Conservation (phyloP, 768 basidiomycete species). For the Rhizopogon vulgaris region DNA sequence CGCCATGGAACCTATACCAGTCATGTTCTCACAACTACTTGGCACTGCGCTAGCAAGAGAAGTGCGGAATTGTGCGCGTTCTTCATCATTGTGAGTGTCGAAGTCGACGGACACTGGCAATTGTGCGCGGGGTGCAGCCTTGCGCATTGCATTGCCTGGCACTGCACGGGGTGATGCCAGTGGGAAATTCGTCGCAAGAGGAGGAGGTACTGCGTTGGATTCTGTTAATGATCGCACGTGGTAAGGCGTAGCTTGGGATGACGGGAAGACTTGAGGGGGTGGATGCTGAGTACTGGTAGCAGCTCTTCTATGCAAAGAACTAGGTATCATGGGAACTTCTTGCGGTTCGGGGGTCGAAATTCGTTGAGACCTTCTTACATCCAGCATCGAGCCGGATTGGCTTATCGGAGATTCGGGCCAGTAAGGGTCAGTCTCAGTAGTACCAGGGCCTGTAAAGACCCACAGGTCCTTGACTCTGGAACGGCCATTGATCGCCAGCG, state of each 20-base stretch:
- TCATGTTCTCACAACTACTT: slow-evolving; percentile 53
- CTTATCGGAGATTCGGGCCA: slow-evolving; percentile 31
- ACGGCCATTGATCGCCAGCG: slow-evolving; percentile 63
- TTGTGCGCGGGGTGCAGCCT: slow-evolving; percentile 59
- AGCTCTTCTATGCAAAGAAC: slow-evolving; percentile 25
- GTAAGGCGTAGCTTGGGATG: slow-evolving; percentile 12
- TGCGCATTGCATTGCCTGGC: slow-evolving; percentile 43
- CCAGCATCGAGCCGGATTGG: slow-evolving; percentile 29
- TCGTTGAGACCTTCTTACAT: slow-evolving; percentile 30
- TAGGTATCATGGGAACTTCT: slow-evolving; percentile 17
- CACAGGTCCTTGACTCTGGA: slow-evolving; percentile 74
- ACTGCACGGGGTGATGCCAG: slow-evolving; percentile 16
- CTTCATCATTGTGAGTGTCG: slow-evolving; percentile 27
- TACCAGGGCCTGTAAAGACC: slow-evolving; percentile 61
- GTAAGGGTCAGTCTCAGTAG: slow-evolving; percentile 22
- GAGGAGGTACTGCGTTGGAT: slow-evolving; percentile 16
- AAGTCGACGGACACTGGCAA: slow-evolving; percentile 54
- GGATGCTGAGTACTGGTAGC: slow-evolving; percentile 25
- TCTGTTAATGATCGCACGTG: slow-evolving; percentile 32
- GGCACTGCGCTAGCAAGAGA: slow-evolving; percentile 51
- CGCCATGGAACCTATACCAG: slow-evolving; percentile 48
- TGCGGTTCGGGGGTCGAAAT: slow-evolving; percentile 25
- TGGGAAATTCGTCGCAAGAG: slow-evolving; percentile 12
- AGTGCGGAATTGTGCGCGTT: slow-evolving; percentile 30
- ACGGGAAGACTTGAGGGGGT: slow-evolving; percentile 8